These are phyloP conservation scores for Penicillium riverlandense DNA, from an alignment of 495 filamentous ascomycete species.

Conservation along the genomic window DNA sequence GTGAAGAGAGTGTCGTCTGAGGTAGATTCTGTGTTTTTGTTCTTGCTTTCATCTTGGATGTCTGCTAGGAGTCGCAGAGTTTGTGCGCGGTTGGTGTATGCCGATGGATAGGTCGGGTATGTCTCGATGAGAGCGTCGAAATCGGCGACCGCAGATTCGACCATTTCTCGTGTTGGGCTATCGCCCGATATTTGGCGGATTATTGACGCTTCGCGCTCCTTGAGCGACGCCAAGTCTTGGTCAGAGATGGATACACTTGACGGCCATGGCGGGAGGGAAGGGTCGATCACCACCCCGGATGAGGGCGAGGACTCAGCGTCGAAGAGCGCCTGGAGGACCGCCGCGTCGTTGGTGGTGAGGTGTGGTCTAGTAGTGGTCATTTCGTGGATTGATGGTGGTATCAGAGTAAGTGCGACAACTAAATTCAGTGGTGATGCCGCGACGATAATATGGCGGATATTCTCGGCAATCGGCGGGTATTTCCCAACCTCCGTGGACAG, in stretches of 20 bases:
- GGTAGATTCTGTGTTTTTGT: neutral
- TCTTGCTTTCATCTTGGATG: constrained; percentile 2
- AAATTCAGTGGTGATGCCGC: neutral
- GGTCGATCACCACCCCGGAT: constrained; percentile 44
- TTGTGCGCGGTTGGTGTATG: constrained; percentile 72
- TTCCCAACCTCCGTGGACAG: too few relatives aligned
- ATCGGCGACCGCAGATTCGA: constrained; percentile 24
- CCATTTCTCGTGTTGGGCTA: constrained; percentile 7
- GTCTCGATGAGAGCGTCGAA: constrained; percentile 49
- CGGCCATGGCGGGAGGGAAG: constrained; percentile 54
- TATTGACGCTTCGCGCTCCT: constrained; percentile 22
- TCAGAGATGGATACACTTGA: constrained; percentile 17
- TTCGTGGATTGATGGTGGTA: neutral
- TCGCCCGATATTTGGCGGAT: constrained; percentile 17
- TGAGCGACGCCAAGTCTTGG: constrained; percentile 12
- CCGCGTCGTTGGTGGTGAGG: constrained; percentile 57
- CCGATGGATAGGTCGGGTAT: constrained; percentile 64
- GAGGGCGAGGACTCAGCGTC: constrained; percentile 66
- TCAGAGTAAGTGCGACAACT: too few relatives aligned
- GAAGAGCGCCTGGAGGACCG: constrained; percentile 70
- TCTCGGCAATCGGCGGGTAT: constrained; percentile 5
- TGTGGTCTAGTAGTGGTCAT: constrained; percentile 19
- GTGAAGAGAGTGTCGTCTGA: constrained; percentile 11
- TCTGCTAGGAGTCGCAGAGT: constrained; percentile 47
- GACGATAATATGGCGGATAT: constrained; percentile 13